Evolutionary conservation across 257 asterid species (phyloP), one percentile per base, ranked within the genome.

Genomic region (Plantago elongata): DNA sequence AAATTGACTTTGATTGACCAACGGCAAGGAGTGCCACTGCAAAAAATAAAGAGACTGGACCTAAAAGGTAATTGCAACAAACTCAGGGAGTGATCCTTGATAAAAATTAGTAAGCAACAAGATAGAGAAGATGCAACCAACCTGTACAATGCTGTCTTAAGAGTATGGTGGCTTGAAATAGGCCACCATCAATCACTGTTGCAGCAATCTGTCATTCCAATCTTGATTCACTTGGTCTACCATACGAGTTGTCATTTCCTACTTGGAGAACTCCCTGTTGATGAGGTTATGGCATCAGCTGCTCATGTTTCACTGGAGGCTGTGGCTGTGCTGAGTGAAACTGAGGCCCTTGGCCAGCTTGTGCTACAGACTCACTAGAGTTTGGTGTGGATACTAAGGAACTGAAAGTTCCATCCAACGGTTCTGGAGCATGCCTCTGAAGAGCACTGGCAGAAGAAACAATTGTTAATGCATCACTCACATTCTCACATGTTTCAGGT

Each of bases 131-230:
- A 60, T 62, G 46, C 42, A 57, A 30, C 77, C 56, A 75, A 86
- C 98, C 95, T 92, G 86, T 83, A 81, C 93, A 81, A 62, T 54
- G 69, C 73, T 57, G 72, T 74, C 77, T 60, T 58, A 14, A 65
- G 67, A 67, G 79, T 73, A 72, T 71, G 78, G 72, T 17, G 62
- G 75, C 72, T 73, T 63, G 69, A 73, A 44, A 65, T 29, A 75
- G 76, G 75, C 69, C 40, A 51, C 46, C 80, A 68, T 43, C 61
- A 66, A 79, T 73, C 72, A 59, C 67, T 61, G 58, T 42, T 15
- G 69, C 65, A 67, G 65, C 72, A 68, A 62, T 62, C 69, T 1
- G 40, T 55, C 89, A 83, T 73, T 84, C 92, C 81, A 77, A 63
- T 71, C 88, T 70, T 71, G 85, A 63, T 65, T 84, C 89, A 54